Conservation (phyloP, 1,139 yeast species). For the Magnusiomyces suaveolens region DNA sequence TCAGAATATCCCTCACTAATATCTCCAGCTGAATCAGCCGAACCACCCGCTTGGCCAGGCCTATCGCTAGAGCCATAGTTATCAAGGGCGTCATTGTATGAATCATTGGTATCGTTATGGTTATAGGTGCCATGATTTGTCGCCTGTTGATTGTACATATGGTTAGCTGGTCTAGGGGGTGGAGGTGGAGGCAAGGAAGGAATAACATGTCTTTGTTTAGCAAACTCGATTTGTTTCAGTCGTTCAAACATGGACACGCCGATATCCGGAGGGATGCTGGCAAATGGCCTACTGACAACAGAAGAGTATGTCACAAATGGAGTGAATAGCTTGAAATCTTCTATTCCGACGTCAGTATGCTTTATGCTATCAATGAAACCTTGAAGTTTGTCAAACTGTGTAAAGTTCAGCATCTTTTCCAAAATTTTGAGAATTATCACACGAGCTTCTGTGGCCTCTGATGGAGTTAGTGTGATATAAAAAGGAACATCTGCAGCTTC, state of each 20-base stretch:
- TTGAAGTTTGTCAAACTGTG: not conserved
- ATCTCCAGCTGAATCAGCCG: not conserved
- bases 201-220: not conserved
- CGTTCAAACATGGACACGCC: not conserved
- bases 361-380: not conserved
- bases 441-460: constrained; percentile 46
- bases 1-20: not conserved
- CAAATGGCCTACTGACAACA: not conserved
- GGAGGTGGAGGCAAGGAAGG: not conserved
- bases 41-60: not conserved
- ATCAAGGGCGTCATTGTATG: not conserved
- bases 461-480: constrained; percentile 47
- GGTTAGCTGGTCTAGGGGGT: not conserved
- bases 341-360: not conserved
- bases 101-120: not conserved
- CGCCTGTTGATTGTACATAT: not conserved
- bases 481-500: constrained; percentile 43
- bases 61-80: not conserved
- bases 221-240: not conserved
- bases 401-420: constrained; percentile 5
- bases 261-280: not conserved
- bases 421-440: constrained; percentile 44
- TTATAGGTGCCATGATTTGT: not conserved
- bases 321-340: not conserved
- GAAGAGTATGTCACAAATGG: not conserved